Conservation (phyloP, 495 filamentous ascomycete species). For the Stereocaulon alpinum region DNA sequence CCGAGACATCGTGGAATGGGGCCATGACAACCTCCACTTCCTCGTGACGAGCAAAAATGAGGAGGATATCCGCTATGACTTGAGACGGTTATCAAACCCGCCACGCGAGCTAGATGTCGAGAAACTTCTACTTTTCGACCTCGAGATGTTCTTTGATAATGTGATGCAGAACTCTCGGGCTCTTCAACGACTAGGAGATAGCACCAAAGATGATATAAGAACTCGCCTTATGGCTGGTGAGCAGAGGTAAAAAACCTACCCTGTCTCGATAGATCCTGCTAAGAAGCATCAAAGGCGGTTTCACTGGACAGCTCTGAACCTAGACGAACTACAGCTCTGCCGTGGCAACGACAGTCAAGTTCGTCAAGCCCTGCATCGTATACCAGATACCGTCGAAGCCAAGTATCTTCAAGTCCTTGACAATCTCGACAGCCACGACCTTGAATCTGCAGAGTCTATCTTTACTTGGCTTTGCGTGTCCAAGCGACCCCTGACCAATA, state of each 20-base stretch:
- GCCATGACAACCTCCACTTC: background rate
- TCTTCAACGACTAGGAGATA: background rate
- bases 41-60: background rate
- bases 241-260: slow-evolving; percentile 4
- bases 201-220: background rate
- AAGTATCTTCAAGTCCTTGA: background rate
- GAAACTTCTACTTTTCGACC: background rate
- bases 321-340: background rate
- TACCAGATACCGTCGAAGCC: background rate
- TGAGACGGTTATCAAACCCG: background rate
- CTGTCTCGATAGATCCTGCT: too few species aligned
- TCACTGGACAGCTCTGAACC: background rate
- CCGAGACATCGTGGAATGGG: background rate
- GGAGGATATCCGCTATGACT: background rate
- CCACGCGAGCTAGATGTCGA: background rate
- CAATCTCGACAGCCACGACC: background rate
- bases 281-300: background rate
- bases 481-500: background rate
- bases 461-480: slow-evolving; percentile 3
- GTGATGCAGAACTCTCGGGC: background rate
- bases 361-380: background rate
- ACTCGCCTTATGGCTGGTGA: background rate
- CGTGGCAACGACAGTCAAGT: background rate
- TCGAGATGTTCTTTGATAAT: background rate
- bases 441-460: background rate